Evolutionary conservation across 345 rosid species (phyloP).

Genomic region (Brassica nigra): DNA sequence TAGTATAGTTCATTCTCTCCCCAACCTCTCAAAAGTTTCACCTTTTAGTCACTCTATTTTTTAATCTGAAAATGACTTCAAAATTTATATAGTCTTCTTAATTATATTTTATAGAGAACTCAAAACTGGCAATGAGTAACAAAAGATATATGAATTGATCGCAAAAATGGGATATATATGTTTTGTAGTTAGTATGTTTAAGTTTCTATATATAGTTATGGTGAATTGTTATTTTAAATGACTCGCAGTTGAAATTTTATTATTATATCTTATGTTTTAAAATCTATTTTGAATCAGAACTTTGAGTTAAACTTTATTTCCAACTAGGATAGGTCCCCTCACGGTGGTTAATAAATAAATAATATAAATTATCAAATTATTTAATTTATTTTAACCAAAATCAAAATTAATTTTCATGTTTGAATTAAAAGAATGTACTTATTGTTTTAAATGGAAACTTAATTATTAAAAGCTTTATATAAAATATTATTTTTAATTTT

Average conservation of each 20-base stretch:
- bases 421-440: too few relatives aligned
- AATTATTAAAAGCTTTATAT: too few relatives aligned
- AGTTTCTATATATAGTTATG: not conserved
- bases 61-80: conserved; percentile 29
- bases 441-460: too few relatives aligned
- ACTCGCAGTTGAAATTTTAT: not conserved
- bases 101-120: not conserved
- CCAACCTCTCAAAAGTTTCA: conserved; percentile 30
- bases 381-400: too few relatives aligned
- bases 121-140: not conserved
- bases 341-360: too few relatives aligned
- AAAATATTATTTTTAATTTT: too few relatives aligned
- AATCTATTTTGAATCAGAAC: not conserved
- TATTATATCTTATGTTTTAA: not conserved
- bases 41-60: conserved; percentile 29
- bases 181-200: not conserved
- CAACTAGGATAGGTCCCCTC: too few relatives aligned
- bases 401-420: too few relatives aligned
- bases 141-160: not conserved
- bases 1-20: conserved; percentile 21
- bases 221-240: not conserved
- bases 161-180: not conserved
- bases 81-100: not conserved
- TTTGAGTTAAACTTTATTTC: not conserved
- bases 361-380: too few relatives aligned